These are phyloP conservation scores for Panicum miliaceum DNA, from an alignment of 176 grass and related monocot species.

Conservation along the genomic window DNA sequence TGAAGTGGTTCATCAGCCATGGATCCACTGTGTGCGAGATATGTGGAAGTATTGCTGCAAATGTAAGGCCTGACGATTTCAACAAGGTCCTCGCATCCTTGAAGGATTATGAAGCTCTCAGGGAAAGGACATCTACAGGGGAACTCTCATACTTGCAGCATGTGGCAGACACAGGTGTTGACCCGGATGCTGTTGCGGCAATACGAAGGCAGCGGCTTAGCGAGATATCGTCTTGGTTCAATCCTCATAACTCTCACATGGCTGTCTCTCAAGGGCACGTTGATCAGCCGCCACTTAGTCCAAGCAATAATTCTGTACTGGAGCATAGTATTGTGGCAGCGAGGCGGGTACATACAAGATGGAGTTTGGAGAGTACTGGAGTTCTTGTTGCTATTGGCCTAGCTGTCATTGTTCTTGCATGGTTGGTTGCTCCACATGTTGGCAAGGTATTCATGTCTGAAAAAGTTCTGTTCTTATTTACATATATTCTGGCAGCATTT, in stretches of 20 bases:
- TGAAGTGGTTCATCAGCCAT: conserved; percentile 95
- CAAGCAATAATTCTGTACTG: conserved; percentile 49
- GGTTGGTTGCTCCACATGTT: conserved; percentile 84
- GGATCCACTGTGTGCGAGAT: conserved; percentile 90
- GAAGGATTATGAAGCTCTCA: conserved; percentile 80
- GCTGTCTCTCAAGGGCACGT: conserved; percentile 52
- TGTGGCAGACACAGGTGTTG: conserved; percentile 49
- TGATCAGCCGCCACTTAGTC: conserved; percentile 51
- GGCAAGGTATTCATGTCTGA: conserved; percentile 63
- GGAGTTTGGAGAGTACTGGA: conserved; percentile 69
- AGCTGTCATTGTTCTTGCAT: conserved; percentile 64
- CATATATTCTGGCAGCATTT: conserved; percentile 1
- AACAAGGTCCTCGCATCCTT: conserved; percentile 78
- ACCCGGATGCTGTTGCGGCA: conserved; percentile 77
- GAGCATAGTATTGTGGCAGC: conserved; percentile 46
- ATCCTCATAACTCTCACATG: conserved; percentile 57
- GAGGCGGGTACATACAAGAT: conserved; percentile 42
- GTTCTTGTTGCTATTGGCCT: conserved; percentile 71
- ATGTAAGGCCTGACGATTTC: conserved; percentile 69
- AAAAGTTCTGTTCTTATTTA: conserved; percentile 3
- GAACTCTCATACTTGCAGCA: conserved; percentile 54
- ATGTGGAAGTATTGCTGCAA: conserved; percentile 65
- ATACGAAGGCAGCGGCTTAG: conserved; percentile 80
- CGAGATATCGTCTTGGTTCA: conserved; percentile 94
- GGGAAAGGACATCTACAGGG: conserved; percentile 70